phyloP scores from a whole-genome alignment of 208 protist genomes.

The Herpetomonas tarakana region DNA sequence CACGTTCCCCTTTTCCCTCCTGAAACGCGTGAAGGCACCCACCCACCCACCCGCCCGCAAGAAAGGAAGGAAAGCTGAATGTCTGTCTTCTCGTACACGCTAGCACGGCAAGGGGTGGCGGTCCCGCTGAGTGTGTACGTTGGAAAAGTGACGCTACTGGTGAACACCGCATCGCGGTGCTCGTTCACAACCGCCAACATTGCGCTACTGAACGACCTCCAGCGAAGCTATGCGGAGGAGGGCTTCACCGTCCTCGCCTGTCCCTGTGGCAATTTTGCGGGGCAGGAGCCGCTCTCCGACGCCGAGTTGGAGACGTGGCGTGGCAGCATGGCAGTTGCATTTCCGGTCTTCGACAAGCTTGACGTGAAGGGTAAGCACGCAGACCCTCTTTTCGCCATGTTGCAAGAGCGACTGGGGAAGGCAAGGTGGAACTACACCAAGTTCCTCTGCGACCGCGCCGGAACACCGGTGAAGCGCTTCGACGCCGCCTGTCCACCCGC shows the following conservation, averaged over 20 bases:
- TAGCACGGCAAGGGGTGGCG: conserved; percentile 18
- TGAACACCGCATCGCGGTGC: conserved; percentile 68
- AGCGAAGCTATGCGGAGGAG: conserved; percentile 19
- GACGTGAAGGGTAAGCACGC: conserved; percentile 43
- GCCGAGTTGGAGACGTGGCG: conserved; percentile 37
- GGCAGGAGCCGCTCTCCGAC: conserved; percentile 54
- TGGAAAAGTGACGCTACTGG: conserved; percentile 47
- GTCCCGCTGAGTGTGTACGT: conserved; percentile 40
- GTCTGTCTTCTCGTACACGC: conserved; percentile 29
- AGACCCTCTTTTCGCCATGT: conserved; percentile 55
- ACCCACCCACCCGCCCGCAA: no score
- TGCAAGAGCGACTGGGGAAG: conserved; percentile 39
- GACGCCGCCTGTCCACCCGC: conserved; percentile 19
- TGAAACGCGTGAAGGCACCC: no score
- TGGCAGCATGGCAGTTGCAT: conserved; percentile 18
- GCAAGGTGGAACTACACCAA: conserved; percentile 78
- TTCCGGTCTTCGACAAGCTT: conserved; percentile 60
- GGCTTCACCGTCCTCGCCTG: conserved; percentile 58
- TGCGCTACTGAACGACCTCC: conserved; percentile 37
- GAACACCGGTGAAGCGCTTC: conserved; percentile 29
- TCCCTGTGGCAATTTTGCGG: conserved; percentile 61
- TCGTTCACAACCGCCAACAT: conserved; percentile 46
- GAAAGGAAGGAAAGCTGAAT: no score
- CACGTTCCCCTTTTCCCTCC: background rate
- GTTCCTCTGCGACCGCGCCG: conserved; percentile 52